Conservation (phyloP, 1,139 yeast species). For the Spathaspora sp. region DNA sequence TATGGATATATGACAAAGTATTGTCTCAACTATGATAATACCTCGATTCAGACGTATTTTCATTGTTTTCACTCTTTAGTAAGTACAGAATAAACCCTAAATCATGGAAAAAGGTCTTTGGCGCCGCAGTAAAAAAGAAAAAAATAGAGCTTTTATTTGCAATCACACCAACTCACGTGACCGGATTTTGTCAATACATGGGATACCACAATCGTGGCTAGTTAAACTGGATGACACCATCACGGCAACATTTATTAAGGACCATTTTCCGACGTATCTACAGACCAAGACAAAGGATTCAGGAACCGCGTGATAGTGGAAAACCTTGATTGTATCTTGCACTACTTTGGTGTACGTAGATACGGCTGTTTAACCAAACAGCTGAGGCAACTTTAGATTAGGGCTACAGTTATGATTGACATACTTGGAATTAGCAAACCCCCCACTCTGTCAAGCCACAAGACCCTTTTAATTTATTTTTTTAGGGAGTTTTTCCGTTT, state of each 20-base stretch:
- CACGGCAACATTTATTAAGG: no score
- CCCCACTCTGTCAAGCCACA: not conserved
- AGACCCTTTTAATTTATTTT: not conserved
- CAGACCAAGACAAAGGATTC: not conserved
- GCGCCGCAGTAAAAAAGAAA: not conserved
- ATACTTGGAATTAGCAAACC: no score
- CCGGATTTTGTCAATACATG: not conserved
- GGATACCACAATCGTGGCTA: not conserved
- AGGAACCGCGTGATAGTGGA: not conserved
- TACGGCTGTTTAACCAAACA: no score
- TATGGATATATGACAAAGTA: no score
- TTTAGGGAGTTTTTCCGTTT: not conserved
- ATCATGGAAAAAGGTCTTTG: no score
- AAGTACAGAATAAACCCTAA: no score
- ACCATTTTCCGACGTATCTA: no score
- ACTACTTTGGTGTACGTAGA: no score
- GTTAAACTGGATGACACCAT: not conserved
- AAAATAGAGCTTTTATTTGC: not conserved
- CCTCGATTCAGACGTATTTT: no score
- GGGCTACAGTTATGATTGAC: no score
- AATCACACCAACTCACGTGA: conserved; percentile 8
- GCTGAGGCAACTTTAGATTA: not conserved
- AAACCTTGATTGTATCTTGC: no score
- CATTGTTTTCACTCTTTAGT: not conserved
- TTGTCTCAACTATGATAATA: no score